phyloP scores from a whole-genome alignment of 139 green algal species.

The Klebsormidium nitens region DNA sequence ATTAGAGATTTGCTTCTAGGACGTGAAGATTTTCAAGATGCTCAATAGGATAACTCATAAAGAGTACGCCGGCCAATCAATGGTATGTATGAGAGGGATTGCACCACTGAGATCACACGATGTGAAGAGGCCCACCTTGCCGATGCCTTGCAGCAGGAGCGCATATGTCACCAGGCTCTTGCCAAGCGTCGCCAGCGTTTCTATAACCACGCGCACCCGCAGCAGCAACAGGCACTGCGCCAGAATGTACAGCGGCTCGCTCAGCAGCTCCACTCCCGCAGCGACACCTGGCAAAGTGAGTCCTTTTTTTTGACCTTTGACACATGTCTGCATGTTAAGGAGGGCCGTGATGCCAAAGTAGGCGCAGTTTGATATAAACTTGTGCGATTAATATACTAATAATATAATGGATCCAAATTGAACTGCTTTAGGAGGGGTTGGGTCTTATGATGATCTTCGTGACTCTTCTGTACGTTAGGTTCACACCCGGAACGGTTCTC shows the following conservation, averaged over 20 bases:
- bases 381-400: not conserved
- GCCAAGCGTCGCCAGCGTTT: conserved; percentile 29
- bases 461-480: no score
- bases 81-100: no score
- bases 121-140: conserved; percentile 4
- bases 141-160: conserved; percentile 6
- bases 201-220: conserved; percentile 27
- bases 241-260: conserved; percentile 41
- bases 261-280: conserved; percentile 18
- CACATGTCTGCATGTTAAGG: no score
- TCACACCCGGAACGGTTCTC: no score
- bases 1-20: no score
- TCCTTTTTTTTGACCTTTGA: no score
- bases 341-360: not conserved
- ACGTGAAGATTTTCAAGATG: no score
- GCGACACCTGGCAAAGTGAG: conserved; percentile 8
- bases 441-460: no score
- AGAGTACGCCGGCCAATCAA: no score
- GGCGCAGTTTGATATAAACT: not conserved
- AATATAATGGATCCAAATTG: not conserved
- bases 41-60: no score
- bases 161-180: conserved; percentile 23
- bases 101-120: no score
- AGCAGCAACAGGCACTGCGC: conserved; percentile 35
- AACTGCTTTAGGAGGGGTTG: not conserved